A percentile compares a stretch with the other conserved stretches of the same genome.
Evolutionary conservation across 225 moss, liverwort and hornwort species (phyloP).

Genomic region (Neckera pumila): DNA sequence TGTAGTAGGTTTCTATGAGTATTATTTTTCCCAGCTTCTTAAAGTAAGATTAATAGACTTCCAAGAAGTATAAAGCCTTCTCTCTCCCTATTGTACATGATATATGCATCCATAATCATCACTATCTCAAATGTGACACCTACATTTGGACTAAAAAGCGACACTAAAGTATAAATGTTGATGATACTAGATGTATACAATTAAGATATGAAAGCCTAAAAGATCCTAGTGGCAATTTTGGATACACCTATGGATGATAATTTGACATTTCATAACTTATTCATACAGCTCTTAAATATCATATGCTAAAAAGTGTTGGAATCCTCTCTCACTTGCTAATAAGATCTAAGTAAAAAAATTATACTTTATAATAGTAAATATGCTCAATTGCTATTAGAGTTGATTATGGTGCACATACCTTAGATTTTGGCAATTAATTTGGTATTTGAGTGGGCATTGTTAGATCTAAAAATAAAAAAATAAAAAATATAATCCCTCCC

Average conservation of each 20-base stretch:
- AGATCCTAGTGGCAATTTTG: background rate
- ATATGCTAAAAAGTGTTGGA: background rate
- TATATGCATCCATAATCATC: background rate
- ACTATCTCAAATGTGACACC: background rate
- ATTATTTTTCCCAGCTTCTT: background rate
- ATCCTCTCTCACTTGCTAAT: background rate
- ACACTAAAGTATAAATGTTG: background rate
- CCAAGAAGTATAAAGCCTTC: background rate
- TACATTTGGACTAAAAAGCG: background rate
- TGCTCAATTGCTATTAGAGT: background rate
- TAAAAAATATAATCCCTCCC: no score
- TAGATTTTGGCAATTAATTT: background rate
- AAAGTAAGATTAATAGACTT: background rate
- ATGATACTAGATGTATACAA: background rate
- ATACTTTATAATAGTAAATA: background rate
- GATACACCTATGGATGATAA: background rate
- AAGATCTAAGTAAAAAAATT: background rate
- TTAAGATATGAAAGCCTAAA: background rate
- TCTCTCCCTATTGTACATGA: background rate
- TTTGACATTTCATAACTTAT: background rate
- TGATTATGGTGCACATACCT: accelerated
- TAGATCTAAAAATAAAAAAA: background rate
- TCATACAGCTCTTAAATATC: background rate
- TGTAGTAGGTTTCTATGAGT: background rate
- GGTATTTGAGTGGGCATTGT: background rate